These are phyloP conservation scores for Hemileccinum rubropunctum DNA, from an alignment of 768 basidiomycete genomes.

Conservation along the genomic window DNA sequence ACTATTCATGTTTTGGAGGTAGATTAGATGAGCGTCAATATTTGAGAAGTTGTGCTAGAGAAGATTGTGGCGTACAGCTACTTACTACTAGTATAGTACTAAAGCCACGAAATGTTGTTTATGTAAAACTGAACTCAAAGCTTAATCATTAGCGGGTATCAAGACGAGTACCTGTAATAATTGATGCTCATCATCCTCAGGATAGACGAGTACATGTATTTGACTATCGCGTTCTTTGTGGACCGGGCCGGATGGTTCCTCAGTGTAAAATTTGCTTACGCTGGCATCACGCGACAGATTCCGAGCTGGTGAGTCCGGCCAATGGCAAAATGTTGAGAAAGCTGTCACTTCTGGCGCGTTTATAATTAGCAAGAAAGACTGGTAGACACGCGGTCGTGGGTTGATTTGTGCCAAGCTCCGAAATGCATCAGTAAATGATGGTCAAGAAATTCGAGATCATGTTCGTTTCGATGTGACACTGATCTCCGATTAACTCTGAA, in stretches of 20 bases:
- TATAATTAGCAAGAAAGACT: not conserved
- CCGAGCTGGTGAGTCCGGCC: no score
- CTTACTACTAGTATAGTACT: no score
- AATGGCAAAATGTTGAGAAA: no score
- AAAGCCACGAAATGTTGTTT: no score
- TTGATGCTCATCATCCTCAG: no score
- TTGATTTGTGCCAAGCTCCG: not conserved
- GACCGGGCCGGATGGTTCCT: no score
- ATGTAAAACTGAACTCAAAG: no score
- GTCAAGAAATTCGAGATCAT: not conserved
- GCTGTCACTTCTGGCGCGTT: not conserved
- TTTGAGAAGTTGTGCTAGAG: not conserved
- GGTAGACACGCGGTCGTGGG: not conserved
- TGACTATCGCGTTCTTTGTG: no score
- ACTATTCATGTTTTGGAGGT: conserved; percentile 8
- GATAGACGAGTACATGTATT: no score
- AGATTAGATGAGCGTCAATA: not conserved
- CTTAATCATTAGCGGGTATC: no score
- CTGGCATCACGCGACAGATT: not conserved
- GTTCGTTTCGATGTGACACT: not conserved
- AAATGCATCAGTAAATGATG: conserved; percentile 2
- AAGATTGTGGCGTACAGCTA: not conserved
- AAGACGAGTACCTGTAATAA: no score
- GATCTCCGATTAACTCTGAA: not conserved
- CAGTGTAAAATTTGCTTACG: no score